These are phyloP conservation scores for Yarrowia alimentaria DNA, from an alignment of 805 yeast species.

Conservation along the genomic window DNA sequence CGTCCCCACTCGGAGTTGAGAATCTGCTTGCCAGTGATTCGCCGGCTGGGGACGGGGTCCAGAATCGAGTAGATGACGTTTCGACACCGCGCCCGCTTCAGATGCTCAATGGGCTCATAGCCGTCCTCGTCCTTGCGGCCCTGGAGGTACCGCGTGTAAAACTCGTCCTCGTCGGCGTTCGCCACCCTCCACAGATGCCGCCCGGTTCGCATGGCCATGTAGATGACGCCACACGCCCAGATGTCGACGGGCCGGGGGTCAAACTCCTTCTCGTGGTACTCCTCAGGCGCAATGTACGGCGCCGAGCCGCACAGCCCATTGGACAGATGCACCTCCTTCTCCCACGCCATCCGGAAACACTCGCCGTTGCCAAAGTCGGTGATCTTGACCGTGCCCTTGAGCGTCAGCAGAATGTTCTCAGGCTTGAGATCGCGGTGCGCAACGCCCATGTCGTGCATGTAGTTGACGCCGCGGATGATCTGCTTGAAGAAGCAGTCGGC, in stretches of 20 bases:
- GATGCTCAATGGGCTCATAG: constrained; percentile 83
- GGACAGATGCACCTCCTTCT: constrained; percentile 62
- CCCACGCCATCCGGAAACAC: constrained; percentile 90
- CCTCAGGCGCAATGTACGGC: constrained; percentile 93
- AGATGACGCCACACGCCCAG: constrained; percentile 84
- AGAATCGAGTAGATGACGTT: constrained; percentile 90
- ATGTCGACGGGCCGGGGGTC: constrained; percentile 81
- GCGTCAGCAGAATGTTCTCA: constrained; percentile 73
- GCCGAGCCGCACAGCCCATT: constrained; percentile 83
- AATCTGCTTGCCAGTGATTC: constrained; percentile 85
- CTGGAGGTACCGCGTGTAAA: constrained; percentile 67
- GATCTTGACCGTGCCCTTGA: constrained; percentile 63
- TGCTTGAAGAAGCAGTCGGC: constrained; percentile 91
- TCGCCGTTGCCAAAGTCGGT: constrained; percentile 91
- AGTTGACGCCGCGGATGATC: constrained; percentile 72
- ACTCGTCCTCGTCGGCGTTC: constrained; percentile 68
- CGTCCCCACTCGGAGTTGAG: constrained; percentile 95
- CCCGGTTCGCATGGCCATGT: constrained; percentile 83
- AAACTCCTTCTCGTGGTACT: constrained; percentile 55
- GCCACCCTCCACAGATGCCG: constrained; percentile 90
- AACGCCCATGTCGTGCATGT: constrained; percentile 87
- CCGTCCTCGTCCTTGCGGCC: constrained; percentile 82
- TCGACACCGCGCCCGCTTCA: constrained; percentile 84
- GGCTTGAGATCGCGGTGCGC: constrained; percentile 93
- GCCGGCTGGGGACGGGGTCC: constrained; percentile 84